Conservation (phyloP, 1,284 basidiomycete genomes). For the Cutaneotrichosporon sp. region DNA sequence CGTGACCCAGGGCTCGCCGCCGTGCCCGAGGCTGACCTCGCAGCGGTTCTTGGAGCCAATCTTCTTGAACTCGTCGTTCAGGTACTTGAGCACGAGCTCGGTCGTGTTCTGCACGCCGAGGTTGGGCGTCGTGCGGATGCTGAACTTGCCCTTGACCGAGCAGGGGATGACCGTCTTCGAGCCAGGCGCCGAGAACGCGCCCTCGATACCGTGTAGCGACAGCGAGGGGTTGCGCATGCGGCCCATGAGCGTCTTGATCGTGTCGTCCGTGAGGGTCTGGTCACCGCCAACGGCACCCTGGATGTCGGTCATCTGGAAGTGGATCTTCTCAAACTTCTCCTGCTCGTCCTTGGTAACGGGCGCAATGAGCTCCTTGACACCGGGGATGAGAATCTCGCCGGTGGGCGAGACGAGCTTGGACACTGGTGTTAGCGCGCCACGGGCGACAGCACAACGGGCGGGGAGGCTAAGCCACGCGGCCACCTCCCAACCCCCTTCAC, state of each 20-base stretch:
- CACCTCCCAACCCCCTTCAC: too few relatives aligned
- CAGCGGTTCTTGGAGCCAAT: conserved; percentile 79
- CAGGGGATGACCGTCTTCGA: conserved; percentile 96
- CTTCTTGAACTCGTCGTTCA: conserved; percentile 78
- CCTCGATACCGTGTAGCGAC: conserved; percentile 95
- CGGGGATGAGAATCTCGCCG: conserved; percentile 87
- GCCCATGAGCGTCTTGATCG: conserved; percentile 64
- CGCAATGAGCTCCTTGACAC: conserved; percentile 84
- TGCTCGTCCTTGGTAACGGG: conserved; percentile 74
- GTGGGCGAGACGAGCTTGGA: conserved; percentile 77
- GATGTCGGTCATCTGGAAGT: conserved; percentile 71
- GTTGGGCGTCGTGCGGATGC: conserved; percentile 81
- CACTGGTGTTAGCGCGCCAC: conserved; percentile 51
- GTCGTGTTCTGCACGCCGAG: conserved; percentile 74
- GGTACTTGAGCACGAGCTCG: conserved; percentile 69
- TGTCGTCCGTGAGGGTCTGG: conserved; percentile 77
- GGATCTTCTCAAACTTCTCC: conserved; percentile 70
- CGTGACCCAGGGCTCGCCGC: conserved; percentile 84
- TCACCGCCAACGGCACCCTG: conserved; percentile 75
- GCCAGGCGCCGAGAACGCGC: conserved; percentile 84
- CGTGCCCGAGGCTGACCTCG: conserved; percentile 68
- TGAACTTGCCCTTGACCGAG: conserved; percentile 86
- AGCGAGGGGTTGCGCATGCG: conserved; percentile 69
- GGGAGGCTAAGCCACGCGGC: too few relatives aligned
- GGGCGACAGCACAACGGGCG: too few relatives aligned